A percentile compares a stretch with the other conserved stretches of the same genome.
These are phyloP conservation scores for Bothriochloa decipiens DNA, from an alignment of 176 grass and related monocot genomes.

Conservation along the genomic window DNA sequence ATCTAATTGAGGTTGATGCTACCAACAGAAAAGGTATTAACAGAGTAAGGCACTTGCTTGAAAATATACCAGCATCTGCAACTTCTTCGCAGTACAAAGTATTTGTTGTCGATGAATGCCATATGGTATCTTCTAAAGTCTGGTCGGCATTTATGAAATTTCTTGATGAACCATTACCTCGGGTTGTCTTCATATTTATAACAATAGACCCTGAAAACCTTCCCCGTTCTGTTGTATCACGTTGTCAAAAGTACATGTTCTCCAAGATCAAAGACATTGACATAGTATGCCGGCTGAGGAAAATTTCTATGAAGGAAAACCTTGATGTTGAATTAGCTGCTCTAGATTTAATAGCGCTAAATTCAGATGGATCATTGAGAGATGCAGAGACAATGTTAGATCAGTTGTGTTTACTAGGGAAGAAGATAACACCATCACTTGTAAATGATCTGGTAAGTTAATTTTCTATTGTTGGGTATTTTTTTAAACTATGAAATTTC, in stretches of 20 bases:
- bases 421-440: slow-evolving; percentile 82
- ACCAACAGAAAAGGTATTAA: slow-evolving; percentile 82
- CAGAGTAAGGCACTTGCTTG: slow-evolving; percentile 71
- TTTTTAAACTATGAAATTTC: neutral
- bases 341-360: slow-evolving; percentile 82
- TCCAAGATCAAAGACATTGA: slow-evolving; percentile 86
- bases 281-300: slow-evolving; percentile 73
- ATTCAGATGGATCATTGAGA: slow-evolving; percentile 91
- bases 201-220: slow-evolving; percentile 80
- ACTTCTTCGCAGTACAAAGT: slow-evolving; percentile 75
- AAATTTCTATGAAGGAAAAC: slow-evolving; percentile 70
- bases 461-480: slow-evolving; percentile 33
- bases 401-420: slow-evolving; percentile 92
- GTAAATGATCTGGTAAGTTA: slow-evolving; percentile 89
- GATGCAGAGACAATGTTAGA: slow-evolving; percentile 98
- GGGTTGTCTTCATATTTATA: slow-evolving; percentile 89
- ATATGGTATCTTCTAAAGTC: slow-evolving; percentile 87
- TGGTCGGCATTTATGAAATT: slow-evolving; percentile 91
- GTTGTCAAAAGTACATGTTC: slow-evolving; percentile 87
- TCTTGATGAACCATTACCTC: slow-evolving; percentile 82
- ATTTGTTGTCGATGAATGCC: slow-evolving; percentile 90
- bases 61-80: slow-evolving; percentile 75
- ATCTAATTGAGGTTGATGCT: slow-evolving; percentile 89
- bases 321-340: slow-evolving; percentile 87
- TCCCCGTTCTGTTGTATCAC: slow-evolving; percentile 71